Evolutionary conservation across 805 yeast species (phyloP).

Genomic region (Jamesozyma hellenica): DNA sequence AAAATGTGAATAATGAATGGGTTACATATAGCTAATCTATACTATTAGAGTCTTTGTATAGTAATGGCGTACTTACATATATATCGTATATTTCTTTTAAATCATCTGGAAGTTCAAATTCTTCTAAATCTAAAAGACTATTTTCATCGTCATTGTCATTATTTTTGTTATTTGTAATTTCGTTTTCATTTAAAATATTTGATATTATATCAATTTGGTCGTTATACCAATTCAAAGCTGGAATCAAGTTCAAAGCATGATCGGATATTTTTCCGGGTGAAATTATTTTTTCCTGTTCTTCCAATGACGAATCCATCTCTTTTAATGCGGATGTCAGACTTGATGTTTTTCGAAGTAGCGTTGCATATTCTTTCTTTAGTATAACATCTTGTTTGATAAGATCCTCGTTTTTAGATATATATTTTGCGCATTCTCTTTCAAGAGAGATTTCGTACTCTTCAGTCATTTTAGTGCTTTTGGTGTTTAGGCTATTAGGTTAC

Average conservation of each 20-base stretch:
- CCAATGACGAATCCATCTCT: slow-evolving; percentile 4
- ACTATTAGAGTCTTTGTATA: slow-evolving; percentile 18
- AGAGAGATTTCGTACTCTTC: background rate
- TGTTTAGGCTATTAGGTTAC: too few relatives aligned
- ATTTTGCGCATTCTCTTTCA: slow-evolving; percentile 8
- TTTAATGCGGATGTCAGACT: slow-evolving; percentile 17
- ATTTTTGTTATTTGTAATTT: background rate
- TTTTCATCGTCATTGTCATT: background rate
- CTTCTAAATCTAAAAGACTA: slow-evolving; percentile 1
- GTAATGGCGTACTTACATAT: slow-evolving; percentile 21
- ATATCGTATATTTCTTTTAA: slow-evolving; percentile 20
- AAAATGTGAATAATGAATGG: background rate
- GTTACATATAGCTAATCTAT: background rate
- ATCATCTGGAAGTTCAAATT: slow-evolving; percentile 18
- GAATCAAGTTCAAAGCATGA: slow-evolving; percentile 11
- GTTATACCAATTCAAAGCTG: slow-evolving; percentile 24
- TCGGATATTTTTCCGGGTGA: slow-evolving; percentile 11
- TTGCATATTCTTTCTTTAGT: slow-evolving; percentile 25
- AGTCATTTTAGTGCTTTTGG: too few relatives aligned
- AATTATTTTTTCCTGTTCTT: slow-evolving; percentile 1
- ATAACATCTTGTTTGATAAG: slow-evolving; percentile 23
- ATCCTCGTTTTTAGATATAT: slow-evolving; percentile 24
- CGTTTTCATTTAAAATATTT: background rate
- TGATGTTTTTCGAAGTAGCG: slow-evolving; percentile 24
- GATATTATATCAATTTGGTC: slow-evolving; percentile 12